Evolutionary conservation across 1,284 basidiomycete genomes (phyloP).

Genomic region (Trichosporon sp.): DNA sequence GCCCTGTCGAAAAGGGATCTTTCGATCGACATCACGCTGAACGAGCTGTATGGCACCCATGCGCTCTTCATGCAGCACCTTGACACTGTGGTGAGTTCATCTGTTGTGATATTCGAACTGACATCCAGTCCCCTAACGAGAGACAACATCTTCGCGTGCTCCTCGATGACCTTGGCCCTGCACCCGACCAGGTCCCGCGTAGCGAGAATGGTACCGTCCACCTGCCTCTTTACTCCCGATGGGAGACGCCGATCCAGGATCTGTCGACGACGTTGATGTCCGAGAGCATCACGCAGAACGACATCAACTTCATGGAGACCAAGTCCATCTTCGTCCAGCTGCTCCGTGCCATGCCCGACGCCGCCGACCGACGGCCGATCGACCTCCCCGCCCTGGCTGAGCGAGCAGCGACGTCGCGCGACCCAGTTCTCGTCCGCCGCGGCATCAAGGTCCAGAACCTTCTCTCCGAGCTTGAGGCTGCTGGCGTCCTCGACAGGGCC

Average conservation of each 20-base stretch:
- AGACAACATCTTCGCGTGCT: slow-evolving; percentile 95
- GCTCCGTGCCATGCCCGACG: slow-evolving; percentile 85
- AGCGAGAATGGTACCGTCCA: slow-evolving; percentile 96
- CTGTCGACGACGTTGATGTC: slow-evolving; percentile 90
- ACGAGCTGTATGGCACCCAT: slow-evolving; percentile 98
- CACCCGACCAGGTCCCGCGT: slow-evolving; percentile 89
- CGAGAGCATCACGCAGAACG: slow-evolving; percentile 88
- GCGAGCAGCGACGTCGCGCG: slow-evolving; percentile 92
- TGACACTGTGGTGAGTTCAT: slow-evolving; percentile 72
- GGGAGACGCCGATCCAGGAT: slow-evolving; percentile 99
- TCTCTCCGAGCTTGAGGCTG: slow-evolving; percentile 90
- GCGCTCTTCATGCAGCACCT: slow-evolving; percentile 90
- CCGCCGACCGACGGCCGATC: slow-evolving; percentile 78
- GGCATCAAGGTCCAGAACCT: slow-evolving; percentile 99
- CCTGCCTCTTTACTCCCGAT: slow-evolving; percentile 87
- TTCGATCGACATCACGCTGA: slow-evolving; percentile 97
- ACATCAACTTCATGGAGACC: slow-evolving; percentile 99
- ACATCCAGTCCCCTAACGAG: slow-evolving; percentile 81
- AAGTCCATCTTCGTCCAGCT: slow-evolving; percentile 99
- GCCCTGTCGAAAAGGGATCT: slow-evolving; percentile 98
- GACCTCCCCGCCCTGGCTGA: slow-evolving; percentile 87
- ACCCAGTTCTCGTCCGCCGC: slow-evolving; percentile 86
- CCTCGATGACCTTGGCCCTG: slow-evolving; percentile 88
- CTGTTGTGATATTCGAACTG: not conserved
- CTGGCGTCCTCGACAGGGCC: slow-evolving; percentile 72